phyloP scores from a whole-genome alignment of 257 asterid species.

The Gentiana dahurica region DNA sequence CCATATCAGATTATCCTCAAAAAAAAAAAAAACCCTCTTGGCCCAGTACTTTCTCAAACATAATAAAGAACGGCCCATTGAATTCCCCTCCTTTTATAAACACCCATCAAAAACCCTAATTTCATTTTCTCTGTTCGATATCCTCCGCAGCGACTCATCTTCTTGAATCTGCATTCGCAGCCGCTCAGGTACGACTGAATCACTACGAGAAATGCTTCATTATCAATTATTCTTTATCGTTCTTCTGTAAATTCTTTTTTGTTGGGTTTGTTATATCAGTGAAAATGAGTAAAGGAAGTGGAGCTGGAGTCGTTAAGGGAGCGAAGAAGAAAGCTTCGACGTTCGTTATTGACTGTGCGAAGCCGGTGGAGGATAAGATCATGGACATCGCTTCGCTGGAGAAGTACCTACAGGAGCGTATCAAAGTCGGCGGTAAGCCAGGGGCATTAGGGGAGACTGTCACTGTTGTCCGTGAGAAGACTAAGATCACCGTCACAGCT shows the following conservation, averaged over 20 bases:
- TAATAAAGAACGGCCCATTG: background rate
- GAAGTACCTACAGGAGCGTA: constrained; percentile 42
- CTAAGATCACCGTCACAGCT: constrained; percentile 31
- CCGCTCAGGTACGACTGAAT: background rate
- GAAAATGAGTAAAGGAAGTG: constrained; percentile 16
- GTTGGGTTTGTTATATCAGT: background rate
- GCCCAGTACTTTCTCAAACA: too few species aligned
- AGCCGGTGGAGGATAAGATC: constrained; percentile 44
- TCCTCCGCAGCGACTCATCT: constrained; percentile 4
- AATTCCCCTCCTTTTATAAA: constrained; percentile 1
- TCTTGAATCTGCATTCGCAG: background rate
- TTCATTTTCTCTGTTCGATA: background rate
- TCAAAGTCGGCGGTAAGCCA: constrained; percentile 44
- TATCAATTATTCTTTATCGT: background rate
- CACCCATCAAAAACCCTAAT: constrained; percentile 3
- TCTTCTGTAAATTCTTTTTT: background rate
- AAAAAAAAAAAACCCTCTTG: too few species aligned
- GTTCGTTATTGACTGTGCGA: constrained; percentile 35
- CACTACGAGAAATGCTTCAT: background rate
- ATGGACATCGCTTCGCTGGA: constrained; percentile 42
- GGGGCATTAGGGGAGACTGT: constrained; percentile 42
- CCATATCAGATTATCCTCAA: too few species aligned
- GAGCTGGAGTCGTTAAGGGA: constrained; percentile 26
- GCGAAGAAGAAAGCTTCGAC: constrained; percentile 40
- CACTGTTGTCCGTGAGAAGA: constrained; percentile 32